Percentiles rank a stretch among this genome's conserved stretches.
Evolutionary conservation across 2,329 filamentous ascomycete species (phyloP).

Genomic region (Mycosphaerella arachidis): DNA sequence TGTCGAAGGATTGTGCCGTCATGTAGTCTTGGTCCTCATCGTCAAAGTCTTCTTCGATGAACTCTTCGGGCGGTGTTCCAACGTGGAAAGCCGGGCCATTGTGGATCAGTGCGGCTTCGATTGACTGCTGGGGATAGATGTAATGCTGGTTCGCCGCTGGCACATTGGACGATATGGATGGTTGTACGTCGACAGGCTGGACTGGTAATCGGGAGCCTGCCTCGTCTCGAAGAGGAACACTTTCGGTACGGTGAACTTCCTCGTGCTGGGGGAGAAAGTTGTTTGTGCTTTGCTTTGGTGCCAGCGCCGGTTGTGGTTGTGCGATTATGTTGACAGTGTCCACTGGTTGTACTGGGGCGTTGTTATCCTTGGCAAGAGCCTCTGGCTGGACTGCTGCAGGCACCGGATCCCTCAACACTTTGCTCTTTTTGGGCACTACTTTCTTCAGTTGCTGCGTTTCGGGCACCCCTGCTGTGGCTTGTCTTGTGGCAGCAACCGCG

Average conservation of each 20-base stretch:
- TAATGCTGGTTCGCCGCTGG: conserved; percentile 1
- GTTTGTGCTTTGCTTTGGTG: conserved; percentile 7
- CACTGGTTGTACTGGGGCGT: conserved; percentile 4
- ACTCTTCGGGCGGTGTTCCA: conserved; percentile 19
- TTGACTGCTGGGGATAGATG: not conserved
- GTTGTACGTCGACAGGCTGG: not conserved
- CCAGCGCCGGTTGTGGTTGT: conserved; percentile 10
- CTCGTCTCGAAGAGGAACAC: conserved; percentile 28
- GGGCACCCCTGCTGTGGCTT: conserved; percentile 4
- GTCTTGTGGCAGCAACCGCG: conserved; percentile 9
- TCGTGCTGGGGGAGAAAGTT: conserved; percentile 20
- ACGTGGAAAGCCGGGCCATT: conserved; percentile 7
- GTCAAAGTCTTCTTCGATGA: conserved; percentile 66
- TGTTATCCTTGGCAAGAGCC: not conserved
- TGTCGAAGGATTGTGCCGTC: conserved; percentile 73
- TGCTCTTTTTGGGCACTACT: conserved; percentile 32
- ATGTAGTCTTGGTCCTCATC: conserved; percentile 66
- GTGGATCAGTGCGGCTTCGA: not conserved
- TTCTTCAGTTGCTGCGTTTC: conserved; percentile 22
- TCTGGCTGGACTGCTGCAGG: conserved; percentile 1
- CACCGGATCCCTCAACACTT: conserved; percentile 26
- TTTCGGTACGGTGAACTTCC: conserved; percentile 26
- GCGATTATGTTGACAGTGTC: not conserved
- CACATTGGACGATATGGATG: not conserved
- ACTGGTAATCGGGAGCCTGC: conserved; percentile 9